These are phyloP conservation scores for Vaccinium vitisidaea DNA, from an alignment of 148 eudicot species.

Conservation along the genomic window DNA sequence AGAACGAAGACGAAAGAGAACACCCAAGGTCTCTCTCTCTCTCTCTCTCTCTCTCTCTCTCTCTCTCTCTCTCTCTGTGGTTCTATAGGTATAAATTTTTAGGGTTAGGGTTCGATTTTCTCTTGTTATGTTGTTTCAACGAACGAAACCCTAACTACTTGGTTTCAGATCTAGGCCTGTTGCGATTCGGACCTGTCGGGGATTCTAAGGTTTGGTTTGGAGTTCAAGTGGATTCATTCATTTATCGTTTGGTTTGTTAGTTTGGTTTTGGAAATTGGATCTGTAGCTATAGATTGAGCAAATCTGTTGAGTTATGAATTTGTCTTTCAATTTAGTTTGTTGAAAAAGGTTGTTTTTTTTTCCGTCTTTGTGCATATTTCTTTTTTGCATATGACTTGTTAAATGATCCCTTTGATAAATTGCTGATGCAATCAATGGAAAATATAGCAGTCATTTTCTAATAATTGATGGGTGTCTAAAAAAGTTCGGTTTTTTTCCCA, in stretches of 20 bases:
- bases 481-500: background rate
- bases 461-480: background rate
- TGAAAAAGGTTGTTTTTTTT: background rate
- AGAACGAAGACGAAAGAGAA: too few species aligned
- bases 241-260: background rate
- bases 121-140: too few species aligned
- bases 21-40: too few species aligned
- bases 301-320: background rate
- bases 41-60: too few species aligned
- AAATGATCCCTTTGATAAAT: background rate
- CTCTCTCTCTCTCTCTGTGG: too few species aligned
- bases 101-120: too few species aligned
- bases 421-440: background rate
- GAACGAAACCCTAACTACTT: too few species aligned
- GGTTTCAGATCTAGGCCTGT: slow-evolving; percentile 13
- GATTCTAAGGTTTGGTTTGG: background rate
- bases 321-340: background rate
- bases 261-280: background rate
- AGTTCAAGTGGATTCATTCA: too few species aligned
- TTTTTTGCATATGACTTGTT: too few species aligned
- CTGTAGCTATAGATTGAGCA: background rate
- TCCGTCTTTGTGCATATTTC: background rate
- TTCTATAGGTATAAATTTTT: too few species aligned
- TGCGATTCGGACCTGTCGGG: slow-evolving; percentile 3
- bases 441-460: too few species aligned